Conservation (phyloP, 2,329 filamentous ascomycete genomes). For the Beauveria asiatica region DNA sequence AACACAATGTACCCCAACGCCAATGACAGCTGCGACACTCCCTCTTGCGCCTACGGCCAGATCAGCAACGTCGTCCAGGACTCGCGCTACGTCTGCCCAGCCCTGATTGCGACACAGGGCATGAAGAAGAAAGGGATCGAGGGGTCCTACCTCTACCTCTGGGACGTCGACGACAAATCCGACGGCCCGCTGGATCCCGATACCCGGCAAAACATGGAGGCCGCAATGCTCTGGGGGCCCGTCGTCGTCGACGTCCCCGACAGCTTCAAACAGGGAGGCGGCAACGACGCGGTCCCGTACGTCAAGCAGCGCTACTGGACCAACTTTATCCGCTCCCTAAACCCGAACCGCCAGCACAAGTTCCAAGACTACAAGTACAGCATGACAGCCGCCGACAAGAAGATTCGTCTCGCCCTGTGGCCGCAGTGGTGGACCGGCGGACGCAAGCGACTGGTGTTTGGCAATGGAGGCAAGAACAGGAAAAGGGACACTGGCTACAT, state of each 20-base stretch:
- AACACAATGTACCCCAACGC: conserved; percentile 28
- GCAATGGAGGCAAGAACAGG: neutral
- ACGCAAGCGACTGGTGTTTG: neutral
- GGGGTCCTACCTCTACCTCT: conserved; percentile 59
- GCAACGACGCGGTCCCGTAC: conserved; percentile 49
- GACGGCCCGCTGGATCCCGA: conserved; percentile 48
- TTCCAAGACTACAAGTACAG: neutral
- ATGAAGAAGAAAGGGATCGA: conserved; percentile 24
- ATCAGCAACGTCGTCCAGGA: conserved; percentile 28
- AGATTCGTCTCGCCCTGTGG: neutral
- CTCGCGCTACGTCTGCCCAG: conserved; percentile 28
- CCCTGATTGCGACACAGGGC: conserved; percentile 22
- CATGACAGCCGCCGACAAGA: neutral
- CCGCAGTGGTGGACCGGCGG: neutral
- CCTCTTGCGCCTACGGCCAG: conserved; percentile 30
- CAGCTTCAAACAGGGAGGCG: conserved; percentile 43
- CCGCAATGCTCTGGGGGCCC: conserved; percentile 59
- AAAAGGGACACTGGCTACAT: neutral
- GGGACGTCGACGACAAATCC: conserved; percentile 53
- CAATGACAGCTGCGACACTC: conserved; percentile 22
- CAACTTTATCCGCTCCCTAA: conserved; percentile 57
- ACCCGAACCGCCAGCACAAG: conserved; percentile 49
- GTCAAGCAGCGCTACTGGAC: conserved; percentile 65
- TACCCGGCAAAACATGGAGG: conserved; percentile 59
- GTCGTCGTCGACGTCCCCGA: conserved; percentile 37